Percentiles rank a stretch among this genome's conserved stretches.
phyloP scores from a whole-genome alignment of 225 moss, liverwort and hornwort genomes.

The Straminergon stramineum region DNA sequence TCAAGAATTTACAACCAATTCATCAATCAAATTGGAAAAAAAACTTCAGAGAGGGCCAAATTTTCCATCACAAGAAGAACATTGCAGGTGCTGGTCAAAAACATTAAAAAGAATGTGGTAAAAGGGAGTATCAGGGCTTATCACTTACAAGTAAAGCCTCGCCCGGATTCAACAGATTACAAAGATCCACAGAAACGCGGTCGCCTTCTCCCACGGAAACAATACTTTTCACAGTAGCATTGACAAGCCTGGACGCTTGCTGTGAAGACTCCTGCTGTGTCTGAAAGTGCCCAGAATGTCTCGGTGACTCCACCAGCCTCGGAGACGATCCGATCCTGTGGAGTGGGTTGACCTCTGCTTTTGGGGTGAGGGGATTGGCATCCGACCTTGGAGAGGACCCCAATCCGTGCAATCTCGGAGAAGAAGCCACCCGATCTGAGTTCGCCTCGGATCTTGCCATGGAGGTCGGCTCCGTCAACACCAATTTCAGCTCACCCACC shows the following conservation, averaged over 20 bases:
- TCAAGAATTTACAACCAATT: neutral
- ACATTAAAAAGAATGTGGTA: neutral
- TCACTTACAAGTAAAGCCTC: constrained; percentile 72
- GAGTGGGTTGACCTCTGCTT: neutral
- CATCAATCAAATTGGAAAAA: neutral
- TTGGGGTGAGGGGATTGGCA: neutral
- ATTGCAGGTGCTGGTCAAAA: neutral
- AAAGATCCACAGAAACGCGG: constrained; percentile 89
- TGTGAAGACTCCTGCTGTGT: neutral
- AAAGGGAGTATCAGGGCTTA: neutral
- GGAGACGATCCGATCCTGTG: constrained; percentile 38
- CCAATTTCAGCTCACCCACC: constrained; percentile 1
- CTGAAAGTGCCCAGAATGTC: constrained; percentile 1
- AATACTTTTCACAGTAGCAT: constrained; percentile 47
- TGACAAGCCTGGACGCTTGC: constrained; percentile 39
- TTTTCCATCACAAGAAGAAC: neutral
- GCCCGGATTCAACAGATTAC: constrained; percentile 72
- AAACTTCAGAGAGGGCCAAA: neutral
- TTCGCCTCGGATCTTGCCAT: constrained; percentile 3
- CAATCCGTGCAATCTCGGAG: neutral
- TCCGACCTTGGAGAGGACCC: constrained; percentile 27
- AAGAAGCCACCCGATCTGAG: neutral
- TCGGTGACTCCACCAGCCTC: constrained; percentile 15
- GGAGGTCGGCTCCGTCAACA: neutral
- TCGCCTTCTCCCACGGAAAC: constrained; percentile 73